Evolutionary conservation across 257 asterid genomes (phyloP).

Genomic region (Lithospermum erythrorhizon): DNA sequence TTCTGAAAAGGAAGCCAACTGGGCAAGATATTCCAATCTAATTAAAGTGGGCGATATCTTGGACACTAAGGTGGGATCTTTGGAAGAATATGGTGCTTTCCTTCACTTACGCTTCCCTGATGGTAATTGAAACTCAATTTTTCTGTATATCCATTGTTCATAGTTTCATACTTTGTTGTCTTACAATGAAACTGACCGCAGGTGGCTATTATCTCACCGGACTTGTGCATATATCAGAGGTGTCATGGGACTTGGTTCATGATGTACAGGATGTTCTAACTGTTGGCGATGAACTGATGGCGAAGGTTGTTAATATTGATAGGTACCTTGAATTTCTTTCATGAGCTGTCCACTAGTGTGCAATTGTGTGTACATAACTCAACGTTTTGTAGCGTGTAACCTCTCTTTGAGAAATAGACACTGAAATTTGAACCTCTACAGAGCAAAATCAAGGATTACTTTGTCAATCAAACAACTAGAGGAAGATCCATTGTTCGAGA

Average conservation of each 20-base stretch:
- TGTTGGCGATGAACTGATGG: conserved; percentile 76
- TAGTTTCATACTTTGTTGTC: not conserved
- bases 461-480: conserved; percentile 85
- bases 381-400: not conserved
- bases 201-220: conserved; percentile 78
- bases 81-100: conserved; percentile 96
- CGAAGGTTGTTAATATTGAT: conserved; percentile 56
- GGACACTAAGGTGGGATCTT: conserved; percentile 69
- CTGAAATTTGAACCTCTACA: conserved; percentile 11
- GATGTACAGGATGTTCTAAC: conserved; percentile 69
- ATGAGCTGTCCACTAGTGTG: not conserved
- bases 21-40: conserved; percentile 56
- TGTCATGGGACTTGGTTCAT: conserved; percentile 95
- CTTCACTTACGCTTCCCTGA: conserved; percentile 71
- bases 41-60: conserved; percentile 54
- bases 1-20: conserved; percentile 79
- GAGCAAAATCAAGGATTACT: conserved; percentile 62
- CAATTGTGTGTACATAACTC: not conserved
- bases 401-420: not conserved
- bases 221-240: conserved; percentile 88
- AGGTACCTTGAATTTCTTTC: conserved; percentile 33
- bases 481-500: conserved; percentile 90
- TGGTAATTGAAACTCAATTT: conserved; percentile 35
- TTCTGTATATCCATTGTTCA: not conserved
- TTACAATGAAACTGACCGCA: conserved; percentile 17